Percentiles rank a stretch among this genome's conserved stretches.
Conservation (phyloP, 129 eudicot genomes). For the Tagetes patula region DNA sequence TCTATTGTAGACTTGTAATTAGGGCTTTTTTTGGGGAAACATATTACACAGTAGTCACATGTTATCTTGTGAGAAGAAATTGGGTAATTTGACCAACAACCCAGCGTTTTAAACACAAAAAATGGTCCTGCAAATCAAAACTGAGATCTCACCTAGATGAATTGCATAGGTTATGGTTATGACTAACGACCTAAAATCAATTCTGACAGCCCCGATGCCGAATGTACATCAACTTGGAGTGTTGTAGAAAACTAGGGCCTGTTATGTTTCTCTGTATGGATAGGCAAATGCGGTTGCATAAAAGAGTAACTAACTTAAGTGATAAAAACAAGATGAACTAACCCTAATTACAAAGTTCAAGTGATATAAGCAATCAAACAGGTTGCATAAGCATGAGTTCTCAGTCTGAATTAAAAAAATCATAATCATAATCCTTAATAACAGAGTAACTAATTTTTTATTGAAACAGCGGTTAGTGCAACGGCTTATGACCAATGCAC, state of each 20-base stretch:
- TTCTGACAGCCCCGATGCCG: neutral
- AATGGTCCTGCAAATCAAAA: too few relatives aligned
- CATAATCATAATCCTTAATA: neutral
- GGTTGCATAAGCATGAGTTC: neutral
- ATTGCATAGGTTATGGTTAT: neutral
- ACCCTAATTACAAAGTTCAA: neutral
- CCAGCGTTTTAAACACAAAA: too few relatives aligned
- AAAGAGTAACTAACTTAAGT: too few relatives aligned
- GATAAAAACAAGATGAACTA: too few relatives aligned
- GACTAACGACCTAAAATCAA: neutral
- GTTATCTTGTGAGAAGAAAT: too few relatives aligned
- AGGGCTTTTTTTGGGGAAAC: too few relatives aligned
- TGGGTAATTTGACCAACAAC: too few relatives aligned
- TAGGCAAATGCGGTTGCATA: neutral
- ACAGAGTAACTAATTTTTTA: neutral
- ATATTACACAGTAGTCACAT: too few relatives aligned
- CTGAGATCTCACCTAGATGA: too few relatives aligned
- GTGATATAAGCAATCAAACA: neutral
- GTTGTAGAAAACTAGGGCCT: neutral
- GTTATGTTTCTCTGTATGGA: neutral
- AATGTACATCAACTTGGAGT: neutral
- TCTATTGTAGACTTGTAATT: too few relatives aligned
- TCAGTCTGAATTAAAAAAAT: neutral
- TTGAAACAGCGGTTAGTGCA: too few relatives aligned
- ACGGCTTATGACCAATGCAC: too few relatives aligned